Evolutionary conservation across 2,329 filamentous ascomycete genomes (phyloP), one percentile per base, ranked within the genome.

Genomic region (Biscogniauxia mediterranea): DNA sequence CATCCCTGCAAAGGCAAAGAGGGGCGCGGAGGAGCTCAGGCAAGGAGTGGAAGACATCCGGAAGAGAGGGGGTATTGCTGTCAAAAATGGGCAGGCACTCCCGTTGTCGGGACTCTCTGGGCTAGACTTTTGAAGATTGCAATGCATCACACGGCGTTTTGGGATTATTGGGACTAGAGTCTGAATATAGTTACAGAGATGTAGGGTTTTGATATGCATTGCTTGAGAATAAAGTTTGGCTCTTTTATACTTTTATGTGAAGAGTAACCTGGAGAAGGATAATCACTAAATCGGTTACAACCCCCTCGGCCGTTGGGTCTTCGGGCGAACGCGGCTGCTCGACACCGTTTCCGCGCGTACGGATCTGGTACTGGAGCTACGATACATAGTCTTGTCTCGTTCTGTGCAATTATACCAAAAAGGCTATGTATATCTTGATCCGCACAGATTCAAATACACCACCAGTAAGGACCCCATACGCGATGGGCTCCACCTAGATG

Each of bases 341-440:
- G 2, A 79, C 72, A 1, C 81, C 81, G 69, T 85, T 85, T 7
- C 75, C 74, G 65, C 82, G 74, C 3, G 81, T 82, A 1, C 81
- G 80, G 19, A 85, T 73, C 61, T 82, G 79, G 65, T 76, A 84
- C 28, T 73, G 71, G 53, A 80, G 69, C 65, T 5, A 82, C 76
- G 28, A 71, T 67, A 6, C n/a, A n/a, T n/a, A n/a, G n/a, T n/a
- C n/a, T n/a, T n/a, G n/a, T n/a, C n/a, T n/a, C n/a, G n/a, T n/a
- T n/a, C n/a, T n/a, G n/a, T n/a, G n/a, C n/a, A n/a, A n/a, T n/a
- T n/a, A n/a, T n/a, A n/a, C n/a, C n/a, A n/a, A n/a, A n/a, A n/a
- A n/a, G n/a, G n/a, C n/a, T n/a, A n/a, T n/a, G n/a, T n/a, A n/a
- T 71, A 21, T 73, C 68, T 32, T 32, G 28, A 9, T 77, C 83